Conservation (phyloP, 2,329 filamentous ascomycete species). For the Dichotomopilus funicola region DNA sequence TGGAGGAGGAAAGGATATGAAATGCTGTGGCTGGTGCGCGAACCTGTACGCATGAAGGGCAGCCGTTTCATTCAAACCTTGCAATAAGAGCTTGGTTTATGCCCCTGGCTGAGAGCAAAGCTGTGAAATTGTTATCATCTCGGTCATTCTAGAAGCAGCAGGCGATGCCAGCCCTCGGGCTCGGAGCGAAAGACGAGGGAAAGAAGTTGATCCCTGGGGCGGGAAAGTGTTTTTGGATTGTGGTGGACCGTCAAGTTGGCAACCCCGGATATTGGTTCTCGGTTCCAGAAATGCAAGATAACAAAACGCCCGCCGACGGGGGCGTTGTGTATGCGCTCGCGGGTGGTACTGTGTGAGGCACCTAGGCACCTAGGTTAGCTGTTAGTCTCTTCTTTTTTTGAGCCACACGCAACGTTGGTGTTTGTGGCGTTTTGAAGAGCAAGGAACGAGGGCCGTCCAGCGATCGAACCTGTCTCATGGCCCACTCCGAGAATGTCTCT, state of each 20-base stretch:
- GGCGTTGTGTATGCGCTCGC: no score
- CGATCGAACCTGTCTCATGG: background rate
- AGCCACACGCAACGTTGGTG: no score
- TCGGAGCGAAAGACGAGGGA: background rate
- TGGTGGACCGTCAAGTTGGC: no score
- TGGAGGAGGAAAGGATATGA: constrained; percentile 15
- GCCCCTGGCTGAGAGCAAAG: constrained; percentile 27
- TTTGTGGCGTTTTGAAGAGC: no score
- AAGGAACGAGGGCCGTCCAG: background rate
- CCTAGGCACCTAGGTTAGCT: no score
- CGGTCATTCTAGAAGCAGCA: constrained; percentile 30
- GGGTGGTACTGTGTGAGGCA: no score
- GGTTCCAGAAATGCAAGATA: no score
- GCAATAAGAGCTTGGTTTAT: constrained; percentile 45
- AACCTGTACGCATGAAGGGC: constrained; percentile 36
- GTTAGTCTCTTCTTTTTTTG: no score
- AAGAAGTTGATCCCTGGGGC: no score
- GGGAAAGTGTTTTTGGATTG: no score
- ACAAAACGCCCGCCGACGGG: no score
- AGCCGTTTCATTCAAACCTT: constrained; percentile 39
- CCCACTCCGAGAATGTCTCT: constrained; percentile 6
- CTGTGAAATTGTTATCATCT: constrained; percentile 26
- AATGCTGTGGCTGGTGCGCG: constrained; percentile 28
- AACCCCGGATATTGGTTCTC: no score
- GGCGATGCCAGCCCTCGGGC: constrained; percentile 24